Evolutionary conservation across 495 filamentous ascomycete genomes (phyloP).

Genomic region (Podospora appendiculata): DNA sequence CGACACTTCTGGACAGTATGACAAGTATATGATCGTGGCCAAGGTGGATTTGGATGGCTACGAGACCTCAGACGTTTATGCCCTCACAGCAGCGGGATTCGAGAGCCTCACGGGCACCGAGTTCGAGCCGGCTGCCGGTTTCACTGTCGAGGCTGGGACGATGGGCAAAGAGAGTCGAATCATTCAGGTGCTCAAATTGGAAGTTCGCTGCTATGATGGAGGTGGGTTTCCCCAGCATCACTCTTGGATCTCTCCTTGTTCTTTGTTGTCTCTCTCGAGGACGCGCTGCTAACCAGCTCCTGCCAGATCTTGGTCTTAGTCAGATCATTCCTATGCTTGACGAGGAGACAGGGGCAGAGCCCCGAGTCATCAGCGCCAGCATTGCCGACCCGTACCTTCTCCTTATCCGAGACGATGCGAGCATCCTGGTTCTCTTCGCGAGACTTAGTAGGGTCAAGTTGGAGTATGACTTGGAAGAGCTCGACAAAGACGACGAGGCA

Average conservation of each 20-base stretch:
- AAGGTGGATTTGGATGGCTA: slow-evolving; percentile 48
- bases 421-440: slow-evolving; percentile 53
- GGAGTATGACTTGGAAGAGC: slow-evolving; percentile 65
- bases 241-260: too few relatives aligned
- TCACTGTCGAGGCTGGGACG: slow-evolving; percentile 72
- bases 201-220: slow-evolving; percentile 81
- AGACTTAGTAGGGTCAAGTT: slow-evolving; percentile 61
- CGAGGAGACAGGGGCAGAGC: slow-evolving; percentile 71
- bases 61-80: slow-evolving; percentile 54
- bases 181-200: slow-evolving; percentile 74
- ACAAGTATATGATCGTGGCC: slow-evolving; percentile 63
- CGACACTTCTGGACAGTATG: slow-evolving; percentile 47
- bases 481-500: slow-evolving; percentile 49
- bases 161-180: slow-evolving; percentile 68
- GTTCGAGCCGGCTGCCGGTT: slow-evolving; percentile 79
- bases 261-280: too few relatives aligned
- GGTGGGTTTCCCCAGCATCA: too few relatives aligned
- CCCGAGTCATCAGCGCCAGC: slow-evolving; percentile 69
- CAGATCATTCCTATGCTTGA: slow-evolving; percentile 89
- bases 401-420: slow-evolving; percentile 73
- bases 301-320: slow-evolving; percentile 61
- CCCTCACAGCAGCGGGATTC: slow-evolving; percentile 52
- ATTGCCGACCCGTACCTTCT: slow-evolving; percentile 85
- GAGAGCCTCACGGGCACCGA: slow-evolving; percentile 65
- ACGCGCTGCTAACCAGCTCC: too few relatives aligned